These are phyloP conservation scores for Anaeramoeba flamelloides DNA, from an alignment of 78 protist species.

Conservation along the genomic window DNA sequence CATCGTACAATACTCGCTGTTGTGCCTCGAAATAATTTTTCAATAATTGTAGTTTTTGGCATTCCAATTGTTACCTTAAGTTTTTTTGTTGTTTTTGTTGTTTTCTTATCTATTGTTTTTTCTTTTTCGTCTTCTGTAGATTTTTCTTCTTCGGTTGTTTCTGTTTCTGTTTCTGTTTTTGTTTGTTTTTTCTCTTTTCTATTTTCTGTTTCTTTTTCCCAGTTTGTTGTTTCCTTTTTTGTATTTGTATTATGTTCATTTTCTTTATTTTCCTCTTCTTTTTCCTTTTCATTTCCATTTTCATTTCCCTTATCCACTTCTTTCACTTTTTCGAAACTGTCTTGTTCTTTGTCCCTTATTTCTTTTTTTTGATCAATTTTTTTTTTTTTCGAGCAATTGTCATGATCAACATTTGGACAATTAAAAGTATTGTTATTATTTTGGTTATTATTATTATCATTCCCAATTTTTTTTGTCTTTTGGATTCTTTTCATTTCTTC, in stretches of 20 bases:
- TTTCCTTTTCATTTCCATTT: neutral
- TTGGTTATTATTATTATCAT: neutral
- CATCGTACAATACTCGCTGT: neutral
- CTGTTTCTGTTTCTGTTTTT: neutral
- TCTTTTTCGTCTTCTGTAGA: neutral
- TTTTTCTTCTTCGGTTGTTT: neutral
- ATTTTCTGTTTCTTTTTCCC: neutral
- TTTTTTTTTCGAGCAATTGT: neutral
- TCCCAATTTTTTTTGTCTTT: neutral
- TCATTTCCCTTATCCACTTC: neutral
- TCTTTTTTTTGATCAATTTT: neutral
- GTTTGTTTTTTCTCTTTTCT: neutral
- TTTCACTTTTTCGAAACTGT: neutral
- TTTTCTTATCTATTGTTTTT: neutral
- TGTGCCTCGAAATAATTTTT: neutral
- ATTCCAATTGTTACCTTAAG: neutral
- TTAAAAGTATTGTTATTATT: neutral
- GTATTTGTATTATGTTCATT: neutral
- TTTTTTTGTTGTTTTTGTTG: neutral
- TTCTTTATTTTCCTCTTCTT: neutral
- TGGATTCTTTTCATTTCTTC: neutral
- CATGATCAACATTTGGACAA: neutral
- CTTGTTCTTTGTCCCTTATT: neutral
- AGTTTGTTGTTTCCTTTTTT: neutral
- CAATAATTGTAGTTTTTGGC: constrained; percentile 1